These are phyloP conservation scores for Coffea eugenioides DNA, from an alignment of 257 asterid species.

Conservation along the genomic window DNA sequence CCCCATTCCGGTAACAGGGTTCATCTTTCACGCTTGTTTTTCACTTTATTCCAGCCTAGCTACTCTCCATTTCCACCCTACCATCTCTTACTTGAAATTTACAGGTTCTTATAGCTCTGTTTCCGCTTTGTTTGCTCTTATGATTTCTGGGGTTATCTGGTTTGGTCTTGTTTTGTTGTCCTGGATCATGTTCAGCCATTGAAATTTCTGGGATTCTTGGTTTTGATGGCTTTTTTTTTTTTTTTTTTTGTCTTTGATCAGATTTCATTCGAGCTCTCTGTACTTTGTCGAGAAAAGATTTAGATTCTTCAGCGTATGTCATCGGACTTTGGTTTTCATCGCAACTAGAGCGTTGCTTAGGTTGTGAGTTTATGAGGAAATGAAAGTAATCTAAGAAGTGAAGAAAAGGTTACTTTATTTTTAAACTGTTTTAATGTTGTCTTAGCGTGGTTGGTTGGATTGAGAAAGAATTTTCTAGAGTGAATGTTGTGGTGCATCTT, in stretches of 20 bases:
- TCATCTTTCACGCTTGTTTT: conserved; percentile 33
- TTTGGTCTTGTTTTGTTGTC: conserved; percentile 8
- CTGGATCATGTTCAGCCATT: neutral
- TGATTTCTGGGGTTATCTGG: conserved; percentile 14
- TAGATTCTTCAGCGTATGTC: neutral
- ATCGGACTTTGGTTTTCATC: neutral
- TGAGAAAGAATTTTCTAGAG: conserved; percentile 24
- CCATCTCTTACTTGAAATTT: conserved; percentile 13
- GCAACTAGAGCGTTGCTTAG: conserved; percentile 1
- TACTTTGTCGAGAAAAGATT: neutral
- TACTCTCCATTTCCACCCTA: conserved; percentile 15
- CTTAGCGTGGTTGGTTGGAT: conserved; percentile 20
- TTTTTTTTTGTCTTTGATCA: neutral
- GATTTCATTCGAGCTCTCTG: neutral
- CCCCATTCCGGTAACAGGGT: conserved; percentile 36
- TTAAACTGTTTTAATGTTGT: conserved; percentile 22
- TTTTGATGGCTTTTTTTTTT: neutral
- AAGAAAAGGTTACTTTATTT: conserved; percentile 16
- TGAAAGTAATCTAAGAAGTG: conserved; percentile 7
- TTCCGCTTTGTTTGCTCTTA: neutral
- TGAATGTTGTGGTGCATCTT: conserved; percentile 22
- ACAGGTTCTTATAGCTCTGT: conserved; percentile 17
- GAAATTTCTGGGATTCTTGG: neutral
- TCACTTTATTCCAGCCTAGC: conserved; percentile 22
- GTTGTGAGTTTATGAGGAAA: conserved; percentile 8